Conservation (phyloP, 169 alveolate genomes). For the Sarcocystis neurona region DNA sequence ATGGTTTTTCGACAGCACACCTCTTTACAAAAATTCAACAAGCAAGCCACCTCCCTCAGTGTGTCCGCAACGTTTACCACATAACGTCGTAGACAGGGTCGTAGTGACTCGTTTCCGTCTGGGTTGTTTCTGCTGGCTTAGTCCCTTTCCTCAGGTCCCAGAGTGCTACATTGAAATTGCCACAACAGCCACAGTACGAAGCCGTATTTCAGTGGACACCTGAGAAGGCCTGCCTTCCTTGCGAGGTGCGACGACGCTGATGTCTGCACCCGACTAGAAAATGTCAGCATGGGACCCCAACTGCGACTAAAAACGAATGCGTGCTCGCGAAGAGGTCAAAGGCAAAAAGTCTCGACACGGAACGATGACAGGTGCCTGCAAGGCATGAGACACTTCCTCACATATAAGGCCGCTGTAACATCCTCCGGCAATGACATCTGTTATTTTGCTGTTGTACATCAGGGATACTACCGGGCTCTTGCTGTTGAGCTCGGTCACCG, state of each 20-base stretch:
- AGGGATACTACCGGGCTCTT: constrained; percentile 76
- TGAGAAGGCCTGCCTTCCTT: no score
- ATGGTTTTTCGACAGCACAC: not conserved
- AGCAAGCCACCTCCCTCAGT: not conserved
- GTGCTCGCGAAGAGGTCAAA: not conserved
- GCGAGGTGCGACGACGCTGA: no score
- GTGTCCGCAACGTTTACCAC: constrained; percentile 76
- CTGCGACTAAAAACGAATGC: no score
- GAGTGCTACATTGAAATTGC: constrained; percentile 55
- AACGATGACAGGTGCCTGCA: no score
- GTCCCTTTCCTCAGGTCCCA: constrained; percentile 85
- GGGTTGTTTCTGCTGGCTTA: constrained; percentile 81
- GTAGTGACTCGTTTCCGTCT: constrained; percentile 86
- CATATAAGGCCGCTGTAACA: constrained; percentile 88
- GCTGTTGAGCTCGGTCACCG: constrained; percentile 68
- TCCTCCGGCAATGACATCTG: constrained; percentile 89
- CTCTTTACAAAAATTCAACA: not conserved
- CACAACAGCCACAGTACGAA: not conserved
- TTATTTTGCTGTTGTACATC: constrained; percentile 83
- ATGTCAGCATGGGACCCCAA: no score
- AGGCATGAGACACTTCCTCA: no score
- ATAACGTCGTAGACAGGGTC: constrained; percentile 91
- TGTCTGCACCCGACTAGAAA: no score
- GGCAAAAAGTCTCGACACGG: not conserved
- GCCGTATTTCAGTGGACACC: no score